These are phyloP conservation scores for Sclerotinia sclerotiorum DNA, from an alignment of 2,329 filamentous ascomycete genomes.

Conservation along the genomic window DNA sequence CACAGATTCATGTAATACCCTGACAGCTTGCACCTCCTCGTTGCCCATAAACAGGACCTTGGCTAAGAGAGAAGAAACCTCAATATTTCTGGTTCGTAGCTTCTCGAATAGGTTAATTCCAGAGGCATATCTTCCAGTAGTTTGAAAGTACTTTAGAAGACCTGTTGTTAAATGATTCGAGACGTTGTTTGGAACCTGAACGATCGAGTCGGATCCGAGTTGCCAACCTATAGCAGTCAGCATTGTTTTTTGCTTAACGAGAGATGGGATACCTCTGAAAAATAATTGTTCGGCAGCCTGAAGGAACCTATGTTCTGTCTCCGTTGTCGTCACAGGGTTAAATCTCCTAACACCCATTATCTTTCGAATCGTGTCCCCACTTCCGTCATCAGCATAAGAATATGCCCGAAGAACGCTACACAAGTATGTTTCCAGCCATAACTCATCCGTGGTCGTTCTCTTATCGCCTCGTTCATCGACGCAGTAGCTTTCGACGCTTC, in stretches of 20 bases:
- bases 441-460: constrained; percentile 84
- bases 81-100: constrained; percentile 82
- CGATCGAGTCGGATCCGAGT: constrained; percentile 91
- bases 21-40: constrained; percentile 94
- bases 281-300: constrained; percentile 93
- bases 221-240: constrained; percentile 69
- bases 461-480: constrained; percentile 96
- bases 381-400: constrained; percentile 93
- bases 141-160: constrained; percentile 90
- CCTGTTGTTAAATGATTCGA: constrained; percentile 96
- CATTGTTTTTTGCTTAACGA: neutral
- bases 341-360: constrained; percentile 96
- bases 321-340: constrained; percentile 97
- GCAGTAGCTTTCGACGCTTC: constrained; percentile 94
- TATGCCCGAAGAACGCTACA: constrained; percentile 94
- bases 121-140: constrained; percentile 89
- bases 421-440: constrained; percentile 97
- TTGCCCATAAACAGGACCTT: constrained; percentile 92
- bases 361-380: constrained; percentile 90
- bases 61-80: constrained; percentile 89
- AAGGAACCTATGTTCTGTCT: constrained; percentile 93
- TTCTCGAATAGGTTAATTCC: constrained; percentile 99
- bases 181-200: constrained; percentile 95
- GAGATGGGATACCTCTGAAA: constrained; percentile 67
- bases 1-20: constrained; percentile 81